These are phyloP conservation scores for Cyberlindnera mississippiensis DNA, from an alignment of 805 yeast genomes.

Conservation along the genomic window DNA sequence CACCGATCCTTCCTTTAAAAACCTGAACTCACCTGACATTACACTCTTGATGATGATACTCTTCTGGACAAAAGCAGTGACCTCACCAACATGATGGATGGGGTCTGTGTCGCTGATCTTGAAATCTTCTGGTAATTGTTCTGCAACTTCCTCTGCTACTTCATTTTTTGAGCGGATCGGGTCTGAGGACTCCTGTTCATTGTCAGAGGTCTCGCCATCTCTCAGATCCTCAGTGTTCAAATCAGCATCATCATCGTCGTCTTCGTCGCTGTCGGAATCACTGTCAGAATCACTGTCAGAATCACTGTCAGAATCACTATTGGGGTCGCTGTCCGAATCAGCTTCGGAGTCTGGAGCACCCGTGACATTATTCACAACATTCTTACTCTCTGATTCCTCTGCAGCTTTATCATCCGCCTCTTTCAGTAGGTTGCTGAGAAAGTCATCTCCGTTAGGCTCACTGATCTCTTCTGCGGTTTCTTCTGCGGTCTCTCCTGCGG, in stretches of 20 bases:
- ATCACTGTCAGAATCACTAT: constrained; percentile 5
- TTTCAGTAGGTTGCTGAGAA: constrained; percentile 6
- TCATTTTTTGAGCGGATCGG: constrained; percentile 84
- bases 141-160: constrained; percentile 60
- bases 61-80: constrained; percentile 65
- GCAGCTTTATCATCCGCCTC: constrained; percentile 5
- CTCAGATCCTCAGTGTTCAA: constrained; percentile 5
- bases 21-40: constrained; percentile 78
- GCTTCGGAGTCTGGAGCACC: too few relatives aligned
- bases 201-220: constrained; percentile 10
- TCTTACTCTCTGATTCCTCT: background rate
- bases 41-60: constrained; percentile 69
- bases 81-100: constrained; percentile 66
- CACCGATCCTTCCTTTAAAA: constrained; percentile 75
- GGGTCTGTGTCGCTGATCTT: constrained; percentile 55
- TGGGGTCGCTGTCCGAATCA: constrained; percentile 6
- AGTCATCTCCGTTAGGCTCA: constrained; percentile 5
- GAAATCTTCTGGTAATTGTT: constrained; percentile 64
- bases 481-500: background rate
- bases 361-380: background rate
- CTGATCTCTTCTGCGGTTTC: background rate
- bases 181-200: constrained; percentile 22
- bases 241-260: constrained; percentile 8
- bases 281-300: background rate
- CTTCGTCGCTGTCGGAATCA: constrained; percentile 9